Percentiles rank a stretch among this genome's conserved stretches.
phyloP scores from a whole-genome alignment of 305 asterid species.

The Plantago coronopus region DNA sequence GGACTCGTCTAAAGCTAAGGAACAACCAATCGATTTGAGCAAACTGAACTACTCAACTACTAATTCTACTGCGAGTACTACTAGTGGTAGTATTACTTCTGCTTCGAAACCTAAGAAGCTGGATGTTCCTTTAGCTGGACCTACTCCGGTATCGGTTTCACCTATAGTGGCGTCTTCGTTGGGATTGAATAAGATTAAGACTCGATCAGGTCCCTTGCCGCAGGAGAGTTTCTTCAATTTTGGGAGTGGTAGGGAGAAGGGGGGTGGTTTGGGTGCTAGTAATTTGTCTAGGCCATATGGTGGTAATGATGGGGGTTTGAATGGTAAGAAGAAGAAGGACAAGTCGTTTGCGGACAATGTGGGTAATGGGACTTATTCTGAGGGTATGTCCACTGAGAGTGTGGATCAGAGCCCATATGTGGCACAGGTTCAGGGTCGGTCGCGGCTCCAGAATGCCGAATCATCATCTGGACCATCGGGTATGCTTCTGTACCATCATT shows the following conservation, averaged over 20 bases:
- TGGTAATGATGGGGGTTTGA: constrained; percentile 34
- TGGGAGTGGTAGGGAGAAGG: constrained; percentile 64
- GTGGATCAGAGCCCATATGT: constrained; percentile 71
- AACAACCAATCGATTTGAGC: constrained; percentile 32
- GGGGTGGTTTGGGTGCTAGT: constrained; percentile 67
- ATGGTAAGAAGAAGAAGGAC: constrained; percentile 51
- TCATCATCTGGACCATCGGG: constrained; percentile 77
- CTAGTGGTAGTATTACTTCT: background rate
- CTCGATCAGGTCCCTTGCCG: constrained; percentile 98
- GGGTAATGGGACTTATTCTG: constrained; percentile 61
- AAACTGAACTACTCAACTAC: constrained; percentile 30
- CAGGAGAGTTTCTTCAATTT: constrained; percentile 91
- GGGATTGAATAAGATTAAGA: constrained; percentile 96
- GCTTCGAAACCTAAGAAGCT: constrained; percentile 40
- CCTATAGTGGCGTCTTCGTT: constrained; percentile 95
- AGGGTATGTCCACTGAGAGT: constrained; percentile 62
- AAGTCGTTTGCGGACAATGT: constrained; percentile 35
- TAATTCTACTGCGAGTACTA: constrained; percentile 9
- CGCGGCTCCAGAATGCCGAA: constrained; percentile 72
- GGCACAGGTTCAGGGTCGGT: constrained; percentile 44
- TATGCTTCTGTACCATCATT: constrained; percentile 25
- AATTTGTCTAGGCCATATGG: constrained; percentile 66
- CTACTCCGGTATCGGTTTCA: constrained; percentile 50
- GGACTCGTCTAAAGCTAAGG: constrained; percentile 47
- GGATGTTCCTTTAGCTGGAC: constrained; percentile 33